Conservation (phyloP, 163 green algal species). For the Scenedesmus sp. region DNA sequence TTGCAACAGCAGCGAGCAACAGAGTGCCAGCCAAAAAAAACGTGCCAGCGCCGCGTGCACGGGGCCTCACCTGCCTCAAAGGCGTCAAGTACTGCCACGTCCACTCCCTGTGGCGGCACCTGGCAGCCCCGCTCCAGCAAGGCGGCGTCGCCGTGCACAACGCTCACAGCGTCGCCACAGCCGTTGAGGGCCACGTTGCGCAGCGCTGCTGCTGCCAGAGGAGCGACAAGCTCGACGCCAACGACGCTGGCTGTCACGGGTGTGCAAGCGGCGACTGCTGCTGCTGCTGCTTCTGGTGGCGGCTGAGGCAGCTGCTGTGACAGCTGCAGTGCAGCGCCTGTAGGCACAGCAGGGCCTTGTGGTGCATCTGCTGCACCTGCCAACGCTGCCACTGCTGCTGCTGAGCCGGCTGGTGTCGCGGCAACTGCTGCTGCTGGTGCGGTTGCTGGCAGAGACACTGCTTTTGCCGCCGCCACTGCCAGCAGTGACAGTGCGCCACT, state of each 20-base stretch:
- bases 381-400: background rate
- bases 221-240: constrained; percentile 19
- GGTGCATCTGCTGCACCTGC: background rate
- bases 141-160: constrained; percentile 41
- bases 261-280: background rate
- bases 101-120: constrained; percentile 11
- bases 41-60: background rate
- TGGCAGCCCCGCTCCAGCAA: constrained; percentile 1
- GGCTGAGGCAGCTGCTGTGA: background rate
- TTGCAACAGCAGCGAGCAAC: too few species aligned
- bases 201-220: constrained; percentile 11
- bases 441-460: background rate
- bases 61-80: constrained; percentile 45
- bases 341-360: background rate
- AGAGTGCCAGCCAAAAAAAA: too few species aligned
- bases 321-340: background rate
- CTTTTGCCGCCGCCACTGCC: background rate
- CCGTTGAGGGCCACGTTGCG: constrained; percentile 7
- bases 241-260: background rate
- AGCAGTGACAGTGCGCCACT: constrained; percentile 34
- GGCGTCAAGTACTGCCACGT: constrained; percentile 32
- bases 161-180: background rate
- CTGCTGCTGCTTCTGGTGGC: background rate
- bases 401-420: background rate
- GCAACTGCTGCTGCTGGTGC: background rate